Base-by-base conservation (phyloP, 1,284 basidiomycete species). In the Volvariella surrecta region DNA sequence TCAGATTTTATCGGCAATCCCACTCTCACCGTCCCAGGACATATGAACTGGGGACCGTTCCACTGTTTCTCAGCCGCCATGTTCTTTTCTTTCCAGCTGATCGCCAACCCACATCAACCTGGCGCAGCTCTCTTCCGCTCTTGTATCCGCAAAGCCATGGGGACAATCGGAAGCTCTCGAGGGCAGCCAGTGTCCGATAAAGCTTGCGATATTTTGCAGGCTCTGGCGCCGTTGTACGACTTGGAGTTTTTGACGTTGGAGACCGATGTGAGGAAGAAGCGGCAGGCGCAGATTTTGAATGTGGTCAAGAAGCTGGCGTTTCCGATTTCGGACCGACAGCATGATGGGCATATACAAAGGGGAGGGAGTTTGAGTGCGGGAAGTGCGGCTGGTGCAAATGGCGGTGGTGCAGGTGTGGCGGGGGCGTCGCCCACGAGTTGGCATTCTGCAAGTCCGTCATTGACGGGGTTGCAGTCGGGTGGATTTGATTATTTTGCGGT, bases 71-170 rank as follows among this genome's bases (percentile, higher is more conserved):
- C 81, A 39, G 84, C 85, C 10, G 82, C 82, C 42, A 88, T 89
- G 81, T 88, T 88, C 63, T 88, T 88, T 70, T 83, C 81, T 15
- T 87, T 88, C 64, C 83, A 87, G 55, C 71, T 88, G 32, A 82
- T 88, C 53, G 74, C 78, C 40, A 78, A 82, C 53, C 82, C 85
- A 39, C 79, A 84, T 45, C 83, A 87, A 52, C 79, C 80, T 39
- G 82, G 80, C 17, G 83, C 80, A 35, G 72, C 70, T 17, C 64
- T 84, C 30, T 84, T 86, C 65, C 79, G 83, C 24, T 71, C 73
- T 40, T 82, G 81, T 52, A 81, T 89, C 52, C 72, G 71, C 52
- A 82, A 82, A 57, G 79, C 80, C 6, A 69, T 81, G 45, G 58
- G 65, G 11, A 77, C 76, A 9, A 67, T 88, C 16, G 79, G 83